Evolutionary conservation across 257 asterid species (phyloP).

Genomic region (Schizonepeta tenuifolia): DNA sequence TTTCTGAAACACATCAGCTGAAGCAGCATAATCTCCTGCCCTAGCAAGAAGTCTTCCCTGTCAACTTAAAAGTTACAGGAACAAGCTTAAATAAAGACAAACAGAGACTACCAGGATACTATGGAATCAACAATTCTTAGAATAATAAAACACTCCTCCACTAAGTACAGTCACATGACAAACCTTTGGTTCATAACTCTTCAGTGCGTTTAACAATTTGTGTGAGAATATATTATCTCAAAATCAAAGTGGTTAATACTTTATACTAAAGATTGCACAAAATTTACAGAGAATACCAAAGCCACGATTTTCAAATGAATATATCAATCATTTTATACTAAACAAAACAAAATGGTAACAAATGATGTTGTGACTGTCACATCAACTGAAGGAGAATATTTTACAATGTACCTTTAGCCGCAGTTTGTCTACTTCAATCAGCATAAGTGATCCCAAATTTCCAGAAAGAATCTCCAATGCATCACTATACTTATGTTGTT

Average conservation of each 20-base stretch:
- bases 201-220: slow-evolving; percentile 3
- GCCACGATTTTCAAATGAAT: slow-evolving; percentile 8
- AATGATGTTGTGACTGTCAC: slow-evolving; percentile 10
- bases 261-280: slow-evolving; percentile 2
- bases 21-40: slow-evolving; percentile 87
- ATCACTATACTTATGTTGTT: slow-evolving; percentile 75
- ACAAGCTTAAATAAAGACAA: slow-evolving; percentile 51
- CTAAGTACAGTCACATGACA: neutral
- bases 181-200: slow-evolving; percentile 1
- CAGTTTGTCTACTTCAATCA: slow-evolving; percentile 89
- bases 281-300: neutral
- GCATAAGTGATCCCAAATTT: slow-evolving; percentile 86
- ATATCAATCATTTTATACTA: neutral
- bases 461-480: slow-evolving; percentile 91
- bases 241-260: slow-evolving; percentile 4
- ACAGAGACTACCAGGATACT: slow-evolving; percentile 17
- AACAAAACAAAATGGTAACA: neutral
- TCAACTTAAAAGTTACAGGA: slow-evolving; percentile 87
- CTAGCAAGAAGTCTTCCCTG: slow-evolving; percentile 99
- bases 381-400: slow-evolving; percentile 31
- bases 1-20: slow-evolving; percentile 77
- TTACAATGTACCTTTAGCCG: slow-evolving; percentile 81
- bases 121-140: slow-evolving; percentile 10
- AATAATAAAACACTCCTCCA: neutral
- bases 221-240: slow-evolving; percentile 13